Evolutionary conservation across 352 stramenopile species (phyloP), one percentile per base, ranked within the genome.

Genomic region (Phytophthora quininea): DNA sequence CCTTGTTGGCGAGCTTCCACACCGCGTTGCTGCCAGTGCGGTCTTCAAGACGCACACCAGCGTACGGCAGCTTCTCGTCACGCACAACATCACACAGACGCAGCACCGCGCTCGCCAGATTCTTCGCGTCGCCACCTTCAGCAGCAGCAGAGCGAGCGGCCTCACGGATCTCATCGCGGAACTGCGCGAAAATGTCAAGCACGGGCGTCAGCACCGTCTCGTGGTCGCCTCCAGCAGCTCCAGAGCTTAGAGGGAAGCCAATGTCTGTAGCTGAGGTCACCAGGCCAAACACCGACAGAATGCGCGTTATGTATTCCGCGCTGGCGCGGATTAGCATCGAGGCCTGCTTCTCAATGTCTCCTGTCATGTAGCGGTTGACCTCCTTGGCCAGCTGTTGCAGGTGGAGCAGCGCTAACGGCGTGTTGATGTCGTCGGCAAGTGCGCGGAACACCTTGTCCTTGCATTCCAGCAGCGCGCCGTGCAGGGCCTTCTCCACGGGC

Each of bases 1-100:
- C 88, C 59, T 93, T 94, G 74, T 98, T 93, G 0, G 90, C 92
- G 38, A 98, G 82, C 74, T 98, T 98, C 91, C 91, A 98, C 35
- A 96, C 88, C 14, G 79, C 82, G 29, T 70, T 80, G 54, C 77
- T 79, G 9, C 69, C 68, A 31, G 87, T 77, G 27, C 81, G 81
- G 64, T 97, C 92, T 42, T 98, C 93, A 3, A 98, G 77, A 54
- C 90, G 85, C 31, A 98, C 87, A 55, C 94, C 94, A 8, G 92
- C 78, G 48, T 90, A 77, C 19, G 90, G 88, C n/a, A 98, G 77
- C 57, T 91, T 88, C 31, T 97, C 83, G 57, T 98, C 93, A 55
- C 93, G 86, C 37, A 98, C 77, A 14, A 83, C 76, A 67, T 98
- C 93, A 62, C 91, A 97, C 37, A 97, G 62, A 57, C 80, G 67